Evolutionary conservation across 2,329 filamentous ascomycete genomes (phyloP).

Genomic region (Didymella segeticola): DNA sequence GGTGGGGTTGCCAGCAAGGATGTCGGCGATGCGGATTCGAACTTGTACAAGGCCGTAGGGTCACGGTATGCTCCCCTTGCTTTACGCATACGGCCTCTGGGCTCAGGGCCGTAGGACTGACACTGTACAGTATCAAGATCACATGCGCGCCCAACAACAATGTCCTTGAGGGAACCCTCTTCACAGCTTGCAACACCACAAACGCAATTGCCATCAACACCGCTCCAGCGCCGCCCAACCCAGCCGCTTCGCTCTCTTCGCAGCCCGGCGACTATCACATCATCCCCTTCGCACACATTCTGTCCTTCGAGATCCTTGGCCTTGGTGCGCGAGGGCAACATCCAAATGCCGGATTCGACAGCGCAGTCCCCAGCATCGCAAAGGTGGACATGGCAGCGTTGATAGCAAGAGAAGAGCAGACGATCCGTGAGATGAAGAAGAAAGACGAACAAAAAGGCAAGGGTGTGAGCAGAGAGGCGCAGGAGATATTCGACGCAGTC

Average conservation of each 20-base stretch:
- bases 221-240: constrained; percentile 53
- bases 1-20: constrained; percentile 50
- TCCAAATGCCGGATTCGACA: constrained; percentile 53
- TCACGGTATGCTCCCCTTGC: constrained; percentile 59
- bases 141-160: constrained; percentile 60
- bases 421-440: constrained; percentile 63
- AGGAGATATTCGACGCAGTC: constrained; percentile 69
- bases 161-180: constrained; percentile 67
- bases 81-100: constrained; percentile 2
- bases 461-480: constrained; percentile 66
- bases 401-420: constrained; percentile 62
- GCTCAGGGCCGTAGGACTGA: constrained; percentile 19
- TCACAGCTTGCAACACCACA: constrained; percentile 66
- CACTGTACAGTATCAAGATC: constrained; percentile 60
- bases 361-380: constrained; percentile 53
- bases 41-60: constrained; percentile 66
- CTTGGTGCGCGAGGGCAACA: constrained; percentile 44
- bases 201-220: constrained; percentile 69
- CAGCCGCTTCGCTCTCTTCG: constrained; percentile 48
- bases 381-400: constrained; percentile 63
- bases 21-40: constrained; percentile 59
- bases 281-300: constrained; percentile 66
- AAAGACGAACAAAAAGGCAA: constrained; percentile 65
- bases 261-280: constrained; percentile 64
- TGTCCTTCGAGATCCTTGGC: constrained; percentile 62